Conservation (phyloP, 2,329 filamentous ascomycete genomes). For the Penicillium sp. region DNA sequence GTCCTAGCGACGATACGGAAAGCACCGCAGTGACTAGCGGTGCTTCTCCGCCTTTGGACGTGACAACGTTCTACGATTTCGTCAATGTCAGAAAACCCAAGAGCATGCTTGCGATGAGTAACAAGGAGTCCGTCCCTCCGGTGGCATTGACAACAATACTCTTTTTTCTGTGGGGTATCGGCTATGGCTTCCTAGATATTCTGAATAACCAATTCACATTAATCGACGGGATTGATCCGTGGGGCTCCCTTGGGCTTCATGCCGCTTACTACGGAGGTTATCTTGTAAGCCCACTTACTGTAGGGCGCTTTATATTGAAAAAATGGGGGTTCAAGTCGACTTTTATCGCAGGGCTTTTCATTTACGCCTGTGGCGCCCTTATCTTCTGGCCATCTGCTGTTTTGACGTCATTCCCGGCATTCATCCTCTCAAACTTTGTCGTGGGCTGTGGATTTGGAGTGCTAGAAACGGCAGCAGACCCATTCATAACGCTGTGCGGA, state of each 20-base stretch:
- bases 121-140: constrained; percentile 55
- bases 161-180: constrained; percentile 87
- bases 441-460: constrained; percentile 58
- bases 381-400: constrained; percentile 65
- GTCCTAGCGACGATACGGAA: constrained; percentile 32
- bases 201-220: constrained; percentile 64
- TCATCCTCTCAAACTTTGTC: constrained; percentile 60
- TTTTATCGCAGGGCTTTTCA: constrained; percentile 56
- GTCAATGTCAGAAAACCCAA: constrained; percentile 55
- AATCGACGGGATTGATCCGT: constrained; percentile 39
- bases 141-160: constrained; percentile 67
- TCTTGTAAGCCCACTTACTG: constrained; percentile 51
- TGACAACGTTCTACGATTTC: constrained; percentile 59
- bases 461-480: constrained; percentile 58
- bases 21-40: constrained; percentile 34
- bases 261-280: constrained; percentile 60
- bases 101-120: constrained; percentile 57
- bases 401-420: constrained; percentile 57
- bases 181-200: constrained; percentile 79
- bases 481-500: constrained; percentile 60
- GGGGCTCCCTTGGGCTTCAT: constrained; percentile 48
- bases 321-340: constrained; percentile 61
- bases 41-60: constrained; percentile 29
- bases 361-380: constrained; percentile 60
- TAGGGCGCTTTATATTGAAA: constrained; percentile 54